A percentile compares a stretch with the other conserved stretches of the same genome.
Conservation (phyloP, 768 basidiomycete genomes). For the Naganishia onofrii region DNA sequence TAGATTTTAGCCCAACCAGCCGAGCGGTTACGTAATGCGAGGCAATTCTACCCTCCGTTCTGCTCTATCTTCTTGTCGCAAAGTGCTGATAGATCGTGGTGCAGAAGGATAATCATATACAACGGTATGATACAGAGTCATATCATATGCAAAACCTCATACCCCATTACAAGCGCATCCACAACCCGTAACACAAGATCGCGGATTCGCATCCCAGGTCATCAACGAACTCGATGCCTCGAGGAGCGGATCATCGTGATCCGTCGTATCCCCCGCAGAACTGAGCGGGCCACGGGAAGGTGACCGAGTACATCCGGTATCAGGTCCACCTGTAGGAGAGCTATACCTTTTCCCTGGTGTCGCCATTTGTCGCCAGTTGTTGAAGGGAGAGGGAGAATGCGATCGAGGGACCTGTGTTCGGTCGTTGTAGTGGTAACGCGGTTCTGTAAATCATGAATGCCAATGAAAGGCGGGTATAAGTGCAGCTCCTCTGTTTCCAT, state of each 20-base stretch:
- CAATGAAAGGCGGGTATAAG: not conserved
- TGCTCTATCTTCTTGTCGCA: not conserved
- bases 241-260: not conserved
- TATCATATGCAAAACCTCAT: not conserved
- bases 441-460: not conserved
- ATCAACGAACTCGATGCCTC: not conserved
- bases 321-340: conserved; percentile 17
- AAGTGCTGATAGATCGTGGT: not conserved
- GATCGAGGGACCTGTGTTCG: not conserved
- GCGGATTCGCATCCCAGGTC: conserved; percentile 11
- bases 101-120: not conserved
- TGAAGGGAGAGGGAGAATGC: conserved; percentile 12
- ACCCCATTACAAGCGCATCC: conserved; percentile 15
- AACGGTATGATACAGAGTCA: not conserved
- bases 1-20: conserved; percentile 15
- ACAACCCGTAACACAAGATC: conserved; percentile 19
- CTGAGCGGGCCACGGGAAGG: not conserved
- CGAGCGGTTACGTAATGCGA: not conserved
- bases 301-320: not conserved
- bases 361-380: conserved; percentile 11
- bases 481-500: no score
- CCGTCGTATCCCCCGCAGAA: conserved; percentile 10
- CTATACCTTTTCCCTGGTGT: conserved; percentile 8
- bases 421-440: conserved; percentile 10
- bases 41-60: no score